Evolutionary conservation across 2,329 filamentous ascomycete genomes (phyloP).

Genomic region (Thielaviopsis ethacetica): DNA sequence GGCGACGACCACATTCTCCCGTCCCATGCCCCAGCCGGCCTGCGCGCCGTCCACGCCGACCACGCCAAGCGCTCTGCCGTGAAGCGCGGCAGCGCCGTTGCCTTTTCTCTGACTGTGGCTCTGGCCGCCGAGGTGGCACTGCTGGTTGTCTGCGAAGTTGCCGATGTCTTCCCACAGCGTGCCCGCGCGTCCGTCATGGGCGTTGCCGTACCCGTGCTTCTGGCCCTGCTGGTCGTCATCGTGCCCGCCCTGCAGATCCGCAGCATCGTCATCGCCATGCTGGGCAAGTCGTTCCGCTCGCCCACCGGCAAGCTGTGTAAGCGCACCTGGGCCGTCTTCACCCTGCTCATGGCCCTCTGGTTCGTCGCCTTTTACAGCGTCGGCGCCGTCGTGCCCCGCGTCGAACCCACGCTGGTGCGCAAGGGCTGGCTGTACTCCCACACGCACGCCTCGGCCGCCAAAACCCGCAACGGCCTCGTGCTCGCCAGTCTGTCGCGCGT

Average conservation of each 20-base stretch:
- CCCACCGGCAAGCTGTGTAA: constrained; percentile 4
- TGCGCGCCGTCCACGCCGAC: constrained; percentile 42
- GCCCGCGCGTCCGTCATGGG: constrained; percentile 53
- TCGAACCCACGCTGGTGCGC: constrained; percentile 13
- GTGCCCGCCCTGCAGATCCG: constrained; percentile 70
- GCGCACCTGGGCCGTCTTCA: constrained; percentile 43
- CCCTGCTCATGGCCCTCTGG: constrained; percentile 49
- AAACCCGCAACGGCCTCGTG: constrained; percentile 20
- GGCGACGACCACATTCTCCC: constrained; percentile 47
- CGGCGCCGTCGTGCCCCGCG: constrained; percentile 42
- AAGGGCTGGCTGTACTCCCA: constrained; percentile 7
- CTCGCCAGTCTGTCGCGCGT: constrained; percentile 50
- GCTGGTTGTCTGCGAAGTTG: constrained; percentile 70
- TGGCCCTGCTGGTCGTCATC: constrained; percentile 56
- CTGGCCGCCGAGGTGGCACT: constrained; percentile 64
- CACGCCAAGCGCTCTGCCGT: constrained; percentile 36
- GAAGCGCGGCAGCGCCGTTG: constrained; percentile 38
- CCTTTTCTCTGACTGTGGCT: constrained; percentile 63
- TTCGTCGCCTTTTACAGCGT: constrained; percentile 62
- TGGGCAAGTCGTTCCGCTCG: constrained; percentile 41
- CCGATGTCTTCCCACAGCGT: constrained; percentile 51
- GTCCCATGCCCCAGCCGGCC: constrained; percentile 40
- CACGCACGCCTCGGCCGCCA: constrained; percentile 10
- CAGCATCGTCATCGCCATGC: constrained; percentile 34
- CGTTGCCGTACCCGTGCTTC: constrained; percentile 51